phyloP scores from a whole-genome alignment of 768 basidiomycete species.

The Collybiopsis confluens region DNA sequence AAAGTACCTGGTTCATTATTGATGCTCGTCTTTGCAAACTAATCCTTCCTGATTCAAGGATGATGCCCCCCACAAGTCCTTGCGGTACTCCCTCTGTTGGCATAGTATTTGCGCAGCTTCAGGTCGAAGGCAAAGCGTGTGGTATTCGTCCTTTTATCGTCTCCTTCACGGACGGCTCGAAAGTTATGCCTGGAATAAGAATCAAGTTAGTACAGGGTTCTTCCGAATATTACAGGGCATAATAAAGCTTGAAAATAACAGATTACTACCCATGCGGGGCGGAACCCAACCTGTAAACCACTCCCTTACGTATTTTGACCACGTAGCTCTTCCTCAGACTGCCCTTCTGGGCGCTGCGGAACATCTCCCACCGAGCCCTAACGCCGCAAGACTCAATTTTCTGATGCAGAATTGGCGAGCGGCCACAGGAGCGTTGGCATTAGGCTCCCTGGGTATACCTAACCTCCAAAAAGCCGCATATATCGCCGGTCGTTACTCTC shows the following conservation, averaged over 20 bases:
- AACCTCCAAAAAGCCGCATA: constrained; percentile 3
- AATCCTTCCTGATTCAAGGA: too few relatives aligned
- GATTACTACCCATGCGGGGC: constrained; percentile 23
- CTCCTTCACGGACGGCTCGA: constrained; percentile 21
- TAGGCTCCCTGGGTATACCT: constrained; percentile 8
- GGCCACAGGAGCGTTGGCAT: constrained; percentile 12
- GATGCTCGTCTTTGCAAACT: too few relatives aligned
- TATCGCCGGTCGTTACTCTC: constrained; percentile 14
- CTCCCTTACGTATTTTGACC: constrained; percentile 30
- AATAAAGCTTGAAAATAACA: background rate
- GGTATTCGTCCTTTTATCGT: constrained; percentile 31
- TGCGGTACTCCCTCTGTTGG: constrained; percentile 26
- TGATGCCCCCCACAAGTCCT: constrained; percentile 31
- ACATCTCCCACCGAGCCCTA: background rate
- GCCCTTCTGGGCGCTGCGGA: constrained; percentile 18
- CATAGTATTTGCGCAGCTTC: constrained; percentile 28
- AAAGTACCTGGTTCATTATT: too few relatives aligned
- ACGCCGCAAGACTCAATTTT: constrained; percentile 8
- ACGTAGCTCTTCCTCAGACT: constrained; percentile 25
- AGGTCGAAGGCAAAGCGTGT: constrained; percentile 23
- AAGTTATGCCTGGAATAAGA: constrained; percentile 15
- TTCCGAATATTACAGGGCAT: too few relatives aligned
- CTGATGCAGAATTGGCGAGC: constrained; percentile 11
- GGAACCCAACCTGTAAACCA: constrained; percentile 30
- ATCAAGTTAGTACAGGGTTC: background rate